Conservation (phyloP, 257 asterid species). For the Lantana camara region DNA sequence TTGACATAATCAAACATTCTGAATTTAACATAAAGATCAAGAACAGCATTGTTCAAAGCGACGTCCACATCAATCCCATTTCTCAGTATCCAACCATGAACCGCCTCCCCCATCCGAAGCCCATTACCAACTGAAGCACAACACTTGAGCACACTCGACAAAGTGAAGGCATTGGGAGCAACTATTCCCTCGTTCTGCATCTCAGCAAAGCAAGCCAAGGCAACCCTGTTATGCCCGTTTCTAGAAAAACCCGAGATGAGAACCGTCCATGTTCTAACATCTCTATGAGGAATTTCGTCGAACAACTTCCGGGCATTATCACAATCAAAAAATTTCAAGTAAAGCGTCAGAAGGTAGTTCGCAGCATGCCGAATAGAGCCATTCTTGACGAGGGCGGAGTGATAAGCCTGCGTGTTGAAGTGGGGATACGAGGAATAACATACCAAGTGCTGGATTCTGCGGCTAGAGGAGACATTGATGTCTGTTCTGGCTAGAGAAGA, state of each 20-base stretch:
- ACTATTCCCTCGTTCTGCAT: slow-evolving; percentile 58
- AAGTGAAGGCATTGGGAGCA: slow-evolving; percentile 63
- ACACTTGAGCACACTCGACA: slow-evolving; percentile 67
- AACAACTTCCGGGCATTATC: slow-evolving; percentile 56
- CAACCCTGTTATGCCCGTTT: slow-evolving; percentile 41
- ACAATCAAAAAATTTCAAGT: slow-evolving; percentile 32
- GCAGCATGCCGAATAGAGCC: slow-evolving; percentile 37
- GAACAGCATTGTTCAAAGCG: slow-evolving; percentile 63
- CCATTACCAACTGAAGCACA: slow-evolving; percentile 45
- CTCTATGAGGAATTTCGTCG: slow-evolving; percentile 65
- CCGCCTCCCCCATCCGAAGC: slow-evolving; percentile 48
- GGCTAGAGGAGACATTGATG: background rate
- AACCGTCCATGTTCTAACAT: slow-evolving; percentile 76
- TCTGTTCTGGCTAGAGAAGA: background rate
- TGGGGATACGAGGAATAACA: slow-evolving; percentile 31
- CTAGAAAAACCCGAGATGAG: slow-evolving; percentile 61
- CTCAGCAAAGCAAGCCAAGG: slow-evolving; percentile 47
- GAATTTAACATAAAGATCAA: slow-evolving; percentile 67
- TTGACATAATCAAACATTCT: slow-evolving; percentile 42
- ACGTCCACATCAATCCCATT: slow-evolving; percentile 48
- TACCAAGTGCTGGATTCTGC: background rate
- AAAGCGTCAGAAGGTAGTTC: slow-evolving; percentile 49
- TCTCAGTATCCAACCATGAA: slow-evolving; percentile 63
- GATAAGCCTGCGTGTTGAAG: slow-evolving; percentile 33
- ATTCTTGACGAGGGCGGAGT: slow-evolving; percentile 48